A percentile compares a stretch with the other conserved stretches of the same genome.
Conservation (phyloP, 2,329 filamentous ascomycete genomes). For the Neopestalotiopsis sp. region DNA sequence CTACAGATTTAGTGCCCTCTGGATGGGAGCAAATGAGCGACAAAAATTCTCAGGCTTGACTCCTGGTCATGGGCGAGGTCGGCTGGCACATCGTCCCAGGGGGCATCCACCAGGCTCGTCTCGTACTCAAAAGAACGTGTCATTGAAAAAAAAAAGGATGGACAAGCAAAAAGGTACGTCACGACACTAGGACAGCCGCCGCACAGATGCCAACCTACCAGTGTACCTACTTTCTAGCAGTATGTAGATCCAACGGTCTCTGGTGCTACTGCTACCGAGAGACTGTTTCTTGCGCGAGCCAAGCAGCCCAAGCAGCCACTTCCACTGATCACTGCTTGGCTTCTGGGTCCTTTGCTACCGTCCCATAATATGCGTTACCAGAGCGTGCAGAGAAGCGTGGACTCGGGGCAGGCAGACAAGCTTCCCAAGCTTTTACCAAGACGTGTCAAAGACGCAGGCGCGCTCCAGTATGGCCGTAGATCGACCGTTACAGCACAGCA, state of each 20-base stretch:
- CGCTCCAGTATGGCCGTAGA: background rate
- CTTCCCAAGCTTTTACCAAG: conserved; percentile 4
- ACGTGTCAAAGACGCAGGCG: background rate
- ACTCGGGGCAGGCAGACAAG: background rate
- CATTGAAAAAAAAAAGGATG: background rate
- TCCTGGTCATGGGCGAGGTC: background rate
- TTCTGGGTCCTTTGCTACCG: background rate
- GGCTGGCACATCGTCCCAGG: background rate
- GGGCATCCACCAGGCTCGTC: background rate
- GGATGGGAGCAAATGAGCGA: background rate
- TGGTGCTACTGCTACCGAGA: background rate
- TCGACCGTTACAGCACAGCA: background rate
- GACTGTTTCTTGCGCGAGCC: background rate
- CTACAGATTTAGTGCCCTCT: background rate
- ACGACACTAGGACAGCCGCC: background rate
- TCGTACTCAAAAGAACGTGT: conserved; percentile 2
- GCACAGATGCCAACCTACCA: background rate
- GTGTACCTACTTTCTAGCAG: no score
- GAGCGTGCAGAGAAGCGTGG: background rate
- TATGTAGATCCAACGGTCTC: background rate
- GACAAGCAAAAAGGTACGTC: background rate
- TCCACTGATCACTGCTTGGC: background rate
- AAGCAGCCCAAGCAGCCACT: background rate
- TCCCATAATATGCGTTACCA: background rate
- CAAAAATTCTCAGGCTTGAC: background rate